Base-by-base conservation (phyloP, 1,284 basidiomycete genomes). In the Leccinum pallidistipes region DNA sequence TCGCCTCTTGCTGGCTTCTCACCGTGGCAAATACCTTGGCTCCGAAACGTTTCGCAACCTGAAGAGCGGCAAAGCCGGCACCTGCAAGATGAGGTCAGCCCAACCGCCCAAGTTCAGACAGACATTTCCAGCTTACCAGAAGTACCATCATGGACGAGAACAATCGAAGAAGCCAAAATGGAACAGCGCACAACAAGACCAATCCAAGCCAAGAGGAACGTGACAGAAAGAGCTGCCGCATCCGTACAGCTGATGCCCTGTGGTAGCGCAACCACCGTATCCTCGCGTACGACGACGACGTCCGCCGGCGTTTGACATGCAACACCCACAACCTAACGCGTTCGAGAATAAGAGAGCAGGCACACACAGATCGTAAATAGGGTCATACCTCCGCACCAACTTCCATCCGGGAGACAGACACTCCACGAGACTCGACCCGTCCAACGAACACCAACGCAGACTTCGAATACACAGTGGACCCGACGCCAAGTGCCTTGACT, bases 61-160 rank as follows among this genome's bases (percentile, higher is more conserved):
- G 69, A 31, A 70, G 24, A 31, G 68, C 68, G 16, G 66, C 63
- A 1, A 38, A 70, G 2, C 69, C 66, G 51, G 59, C 58, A 47
- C 60, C 71, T 71, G 38, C 29, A 29, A 54, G 54, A 12, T 5
- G 11, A 47, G 27, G 32, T 69, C 14, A 71, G 64, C 9, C 45
- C 29, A 43, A 1, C 10, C 52, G 10, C 45, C 11, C 18, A 52
- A 12, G 14, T 29, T 21, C 11, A 21, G 27, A 36, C 5, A 11
- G 27, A 31, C 3, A 52, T 27, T n/a, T 27, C 3, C 29, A 14
- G 7, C 9, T 34, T 53, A 74, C 71, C 64, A 58, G 71, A 72
- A 34, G 62, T 38, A 12, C 65, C 71, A 53, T 73, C 68, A 21
- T 74, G 71, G n/a, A 74, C 57, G 3, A 72, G 66, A n/a, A 72